These are phyloP conservation scores for Geranomyces michiganensis DNA, from an alignment of 192 early-diverging fungal species.

Conservation along the genomic window DNA sequence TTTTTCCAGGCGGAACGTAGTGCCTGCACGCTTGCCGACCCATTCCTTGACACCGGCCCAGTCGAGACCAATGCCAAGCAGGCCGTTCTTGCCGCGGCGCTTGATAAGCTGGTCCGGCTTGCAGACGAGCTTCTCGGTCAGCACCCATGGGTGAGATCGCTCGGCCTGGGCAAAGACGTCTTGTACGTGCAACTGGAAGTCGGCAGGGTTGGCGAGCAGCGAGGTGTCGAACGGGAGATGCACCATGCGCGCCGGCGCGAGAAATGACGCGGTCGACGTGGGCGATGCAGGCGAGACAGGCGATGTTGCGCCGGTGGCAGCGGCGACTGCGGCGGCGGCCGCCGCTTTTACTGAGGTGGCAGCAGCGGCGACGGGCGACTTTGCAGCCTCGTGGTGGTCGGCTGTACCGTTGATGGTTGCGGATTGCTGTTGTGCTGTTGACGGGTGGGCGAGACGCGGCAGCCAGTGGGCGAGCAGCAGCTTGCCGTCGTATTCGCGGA, in stretches of 20 bases:
- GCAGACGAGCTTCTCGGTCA: conserved; percentile 83
- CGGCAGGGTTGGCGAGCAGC: conserved; percentile 39
- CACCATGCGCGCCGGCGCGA: conserved; percentile 75
- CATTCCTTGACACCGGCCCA: conserved; percentile 87
- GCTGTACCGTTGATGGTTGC: not conserved
- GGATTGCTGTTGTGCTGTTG: not conserved
- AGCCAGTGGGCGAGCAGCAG: conserved; percentile 90
- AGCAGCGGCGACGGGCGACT: not conserved
- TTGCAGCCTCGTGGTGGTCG: not conserved
- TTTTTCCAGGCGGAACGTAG: conserved; percentile 79
- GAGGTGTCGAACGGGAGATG: conserved; percentile 72
- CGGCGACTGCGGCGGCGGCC: not conserved
- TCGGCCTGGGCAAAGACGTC: conserved; percentile 73
- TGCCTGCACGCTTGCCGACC: conserved; percentile 89
- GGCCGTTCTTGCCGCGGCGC: conserved; percentile 94
- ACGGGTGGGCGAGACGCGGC: conserved; percentile 68
- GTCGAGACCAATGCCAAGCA: conserved; percentile 88
- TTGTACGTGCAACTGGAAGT: conserved; percentile 52
- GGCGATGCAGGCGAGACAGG: conserved; percentile 34
- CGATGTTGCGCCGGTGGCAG: too few relatives aligned
- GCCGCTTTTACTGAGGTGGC: not conserved
- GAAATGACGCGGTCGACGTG: conserved; percentile 54
- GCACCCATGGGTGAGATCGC: conserved; percentile 82
- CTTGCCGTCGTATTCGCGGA: conserved; percentile 98
- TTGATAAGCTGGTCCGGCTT: conserved; percentile 99